phyloP scores from a whole-genome alignment of 2,329 filamentous ascomycete species.

The Aspergillus ochraceus region DNA sequence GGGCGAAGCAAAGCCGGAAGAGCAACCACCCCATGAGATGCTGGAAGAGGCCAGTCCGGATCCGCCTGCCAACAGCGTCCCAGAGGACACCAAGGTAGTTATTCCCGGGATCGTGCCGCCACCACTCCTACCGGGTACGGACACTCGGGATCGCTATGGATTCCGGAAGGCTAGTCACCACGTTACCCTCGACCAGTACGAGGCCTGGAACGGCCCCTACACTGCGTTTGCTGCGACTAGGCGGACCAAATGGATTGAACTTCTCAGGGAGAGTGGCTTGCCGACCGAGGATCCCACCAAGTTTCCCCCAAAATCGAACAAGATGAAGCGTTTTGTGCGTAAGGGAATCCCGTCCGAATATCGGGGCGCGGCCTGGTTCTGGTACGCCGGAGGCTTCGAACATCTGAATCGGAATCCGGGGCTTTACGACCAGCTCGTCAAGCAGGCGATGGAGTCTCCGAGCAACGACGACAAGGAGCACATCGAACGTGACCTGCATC shows the following conservation, averaged over 20 bases:
- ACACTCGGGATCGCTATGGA: slow-evolving; percentile 75
- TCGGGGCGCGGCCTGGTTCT: slow-evolving; percentile 96
- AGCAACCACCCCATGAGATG: slow-evolving; percentile 1
- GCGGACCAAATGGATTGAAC: slow-evolving; percentile 75
- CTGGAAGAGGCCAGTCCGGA: slow-evolving; percentile 2
- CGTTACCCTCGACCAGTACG: slow-evolving; percentile 73
- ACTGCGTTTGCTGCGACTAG: slow-evolving; percentile 72
- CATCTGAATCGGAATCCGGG: slow-evolving; percentile 74
- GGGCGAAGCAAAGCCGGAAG: slow-evolving; percentile 10
- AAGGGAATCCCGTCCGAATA: slow-evolving; percentile 94
- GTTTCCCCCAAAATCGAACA: slow-evolving; percentile 78
- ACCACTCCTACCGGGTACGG: slow-evolving; percentile 30
- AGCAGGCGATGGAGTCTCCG: slow-evolving; percentile 63
- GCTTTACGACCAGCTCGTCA: slow-evolving; percentile 71
- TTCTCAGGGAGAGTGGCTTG: slow-evolving; percentile 75
- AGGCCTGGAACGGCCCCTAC: slow-evolving; percentile 77
- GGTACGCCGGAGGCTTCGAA: slow-evolving; percentile 84
- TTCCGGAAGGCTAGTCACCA: slow-evolving; percentile 88
- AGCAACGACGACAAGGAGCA: slow-evolving; percentile 77
- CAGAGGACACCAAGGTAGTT: slow-evolving; percentile 25
- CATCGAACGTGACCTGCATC: slow-evolving; percentile 89
- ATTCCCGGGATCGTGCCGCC: slow-evolving; percentile 42
- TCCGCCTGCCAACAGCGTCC: neutral
- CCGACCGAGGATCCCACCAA: slow-evolving; percentile 69
- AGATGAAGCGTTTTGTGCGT: slow-evolving; percentile 84